phyloP scores from a whole-genome alignment of 495 filamentous ascomycete genomes.

The Penicillium psychrofluorescens region DNA sequence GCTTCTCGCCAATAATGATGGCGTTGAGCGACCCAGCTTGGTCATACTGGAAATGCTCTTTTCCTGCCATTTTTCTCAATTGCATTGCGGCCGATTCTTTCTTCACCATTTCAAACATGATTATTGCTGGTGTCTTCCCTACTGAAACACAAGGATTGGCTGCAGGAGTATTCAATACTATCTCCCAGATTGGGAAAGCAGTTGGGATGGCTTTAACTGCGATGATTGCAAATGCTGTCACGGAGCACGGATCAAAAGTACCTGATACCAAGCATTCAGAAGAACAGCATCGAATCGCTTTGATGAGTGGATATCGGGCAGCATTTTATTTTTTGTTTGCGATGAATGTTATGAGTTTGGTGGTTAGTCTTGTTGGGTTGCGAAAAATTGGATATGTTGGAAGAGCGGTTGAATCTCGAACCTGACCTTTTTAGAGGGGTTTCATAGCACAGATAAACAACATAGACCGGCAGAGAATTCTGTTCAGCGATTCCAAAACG shows the following conservation, averaged over 20 bases:
- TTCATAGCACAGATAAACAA: too few relatives aligned
- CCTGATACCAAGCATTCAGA: not conserved
- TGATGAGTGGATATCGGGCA: constrained; percentile 45
- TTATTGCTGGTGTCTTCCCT: constrained; percentile 38
- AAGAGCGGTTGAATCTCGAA: constrained; percentile 27
- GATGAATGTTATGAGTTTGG: constrained; percentile 2
- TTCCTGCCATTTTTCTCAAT: constrained; percentile 14
- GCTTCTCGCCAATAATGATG: constrained; percentile 21
- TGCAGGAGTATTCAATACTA: constrained; percentile 54
- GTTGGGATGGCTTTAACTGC: constrained; percentile 45
- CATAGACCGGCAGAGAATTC: too few relatives aligned
- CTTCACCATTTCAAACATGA: constrained; percentile 45
- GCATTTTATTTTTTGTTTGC: constrained; percentile 47
- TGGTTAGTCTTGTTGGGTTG: constrained; percentile 7
- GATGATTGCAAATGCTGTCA: constrained; percentile 41
- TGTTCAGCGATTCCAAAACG: too few relatives aligned
- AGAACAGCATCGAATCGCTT: constrained; percentile 14
- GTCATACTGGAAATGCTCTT: constrained; percentile 19
- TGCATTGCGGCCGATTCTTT: constrained; percentile 40
- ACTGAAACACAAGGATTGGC: constrained; percentile 31
- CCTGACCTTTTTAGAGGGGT: not conserved
- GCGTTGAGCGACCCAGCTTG: constrained; percentile 11
- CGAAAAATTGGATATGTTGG: constrained; percentile 42
- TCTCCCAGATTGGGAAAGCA: constrained; percentile 47
- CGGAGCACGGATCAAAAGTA: constrained; percentile 1